phyloP scores from a whole-genome alignment of 352 stramenopile species.

The Aphanomyces astaci region DNA sequence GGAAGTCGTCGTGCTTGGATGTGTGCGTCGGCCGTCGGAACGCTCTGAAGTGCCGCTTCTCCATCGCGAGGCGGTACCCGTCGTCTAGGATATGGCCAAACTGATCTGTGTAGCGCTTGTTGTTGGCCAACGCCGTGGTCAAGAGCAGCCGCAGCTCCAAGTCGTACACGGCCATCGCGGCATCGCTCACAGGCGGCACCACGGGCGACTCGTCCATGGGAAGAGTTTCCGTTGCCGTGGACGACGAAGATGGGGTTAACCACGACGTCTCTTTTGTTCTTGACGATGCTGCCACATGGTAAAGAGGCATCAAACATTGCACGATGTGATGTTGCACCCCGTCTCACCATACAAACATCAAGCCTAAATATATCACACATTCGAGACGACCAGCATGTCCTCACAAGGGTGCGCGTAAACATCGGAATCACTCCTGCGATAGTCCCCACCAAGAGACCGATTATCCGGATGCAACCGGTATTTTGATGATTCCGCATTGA shows the following conservation, averaged over 20 bases:
- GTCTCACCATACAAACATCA: not conserved
- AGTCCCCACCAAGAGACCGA: not conserved
- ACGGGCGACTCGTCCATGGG: no score
- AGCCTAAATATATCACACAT: not conserved
- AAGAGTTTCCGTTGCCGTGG: no score
- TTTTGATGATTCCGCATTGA: no score
- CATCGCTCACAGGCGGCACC: not conserved
- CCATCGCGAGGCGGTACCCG: conserved; percentile 12
- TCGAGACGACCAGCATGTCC: not conserved
- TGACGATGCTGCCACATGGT: not conserved
- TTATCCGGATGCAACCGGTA: not conserved
- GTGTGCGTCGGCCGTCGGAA: not conserved
- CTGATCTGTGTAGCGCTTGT: not conserved
- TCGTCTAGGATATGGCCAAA: not conserved
- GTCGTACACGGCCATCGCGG: not conserved
- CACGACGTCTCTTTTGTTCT: no score
- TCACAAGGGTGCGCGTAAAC: not conserved
- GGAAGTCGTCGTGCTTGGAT: conserved; percentile 17
- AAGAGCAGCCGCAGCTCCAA: not conserved
- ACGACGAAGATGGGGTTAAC: no score
- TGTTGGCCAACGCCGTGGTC: conserved; percentile 1
- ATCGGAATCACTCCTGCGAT: not conserved
- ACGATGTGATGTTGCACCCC: no score
- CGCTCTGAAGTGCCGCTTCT: not conserved
- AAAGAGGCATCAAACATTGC: not conserved